Conservation (phyloP, 2,329 filamentous ascomycete genomes). For the Trichocomaceae sp. region DNA sequence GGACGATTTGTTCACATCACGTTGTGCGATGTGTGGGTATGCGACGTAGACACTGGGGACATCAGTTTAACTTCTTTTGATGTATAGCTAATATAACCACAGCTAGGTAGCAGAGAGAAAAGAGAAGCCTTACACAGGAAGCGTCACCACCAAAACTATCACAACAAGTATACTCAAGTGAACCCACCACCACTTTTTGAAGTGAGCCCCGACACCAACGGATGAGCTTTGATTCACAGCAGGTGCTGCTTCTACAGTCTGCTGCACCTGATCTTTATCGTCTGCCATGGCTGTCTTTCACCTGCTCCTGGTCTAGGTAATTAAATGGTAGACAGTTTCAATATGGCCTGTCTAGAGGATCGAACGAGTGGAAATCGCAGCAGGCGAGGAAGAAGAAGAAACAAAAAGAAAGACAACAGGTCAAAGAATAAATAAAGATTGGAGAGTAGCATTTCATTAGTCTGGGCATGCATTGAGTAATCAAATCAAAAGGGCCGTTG, state of each 20-base stretch:
- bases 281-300: constrained; percentile 2
- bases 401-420: too few relatives aligned
- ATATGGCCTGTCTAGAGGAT: too few relatives aligned
- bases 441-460: too few relatives aligned
- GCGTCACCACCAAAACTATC: constrained; percentile 47
- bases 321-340: too few relatives aligned
- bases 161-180: constrained; percentile 46
- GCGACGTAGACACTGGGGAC: constrained; percentile 50
- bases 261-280: neutral
- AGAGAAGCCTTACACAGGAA: constrained; percentile 48
- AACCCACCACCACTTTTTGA: constrained; percentile 49
- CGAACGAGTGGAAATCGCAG: too few relatives aligned
- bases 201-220: constrained; percentile 26
- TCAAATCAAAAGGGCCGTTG: too few relatives aligned
- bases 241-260: neutral
- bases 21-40: constrained; percentile 53
- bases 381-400: too few relatives aligned
- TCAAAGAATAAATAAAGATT: too few relatives aligned
- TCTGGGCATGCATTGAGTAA: too few relatives aligned
- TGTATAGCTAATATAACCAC: too few relatives aligned
- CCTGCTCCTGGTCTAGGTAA: too few relatives aligned
- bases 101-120: neutral
- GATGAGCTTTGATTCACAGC: constrained; percentile 21
- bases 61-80: neutral
- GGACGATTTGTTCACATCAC: constrained; percentile 46